A percentile compares a stretch with the other conserved stretches of the same genome.
phyloP scores from a whole-genome alignment of 208 protist genomes.

The Angomonas deanei region DNA sequence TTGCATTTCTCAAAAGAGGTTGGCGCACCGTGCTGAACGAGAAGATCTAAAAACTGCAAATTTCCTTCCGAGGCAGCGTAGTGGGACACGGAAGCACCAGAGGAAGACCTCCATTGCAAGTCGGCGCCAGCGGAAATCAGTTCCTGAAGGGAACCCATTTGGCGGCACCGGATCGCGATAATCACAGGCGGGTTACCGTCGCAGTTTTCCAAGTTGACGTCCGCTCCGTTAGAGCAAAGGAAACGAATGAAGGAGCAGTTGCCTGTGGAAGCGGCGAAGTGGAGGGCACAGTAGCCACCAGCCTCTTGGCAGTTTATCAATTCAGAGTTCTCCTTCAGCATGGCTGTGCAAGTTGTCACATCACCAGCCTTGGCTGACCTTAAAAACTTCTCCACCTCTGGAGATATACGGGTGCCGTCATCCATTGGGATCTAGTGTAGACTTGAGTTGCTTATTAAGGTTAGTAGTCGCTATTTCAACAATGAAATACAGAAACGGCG shows the following conservation, averaged over 20 bases:
- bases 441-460: not conserved
- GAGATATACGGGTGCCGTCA: slow-evolving; percentile 71
- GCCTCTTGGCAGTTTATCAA: slow-evolving; percentile 72
- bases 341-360: slow-evolving; percentile 25
- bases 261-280: slow-evolving; percentile 87
- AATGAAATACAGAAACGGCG: too few species aligned
- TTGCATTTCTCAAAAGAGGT: slow-evolving; percentile 38
- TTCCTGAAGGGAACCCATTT: slow-evolving; percentile 48
- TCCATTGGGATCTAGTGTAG: slow-evolving; percentile 41
- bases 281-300: slow-evolving; percentile 77
- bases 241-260: slow-evolving; percentile 64
- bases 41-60: slow-evolving; percentile 53
- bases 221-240: slow-evolving; percentile 49
- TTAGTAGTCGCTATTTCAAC: not conserved
- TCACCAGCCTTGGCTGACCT: slow-evolving; percentile 58
- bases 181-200: slow-evolving; percentile 83
- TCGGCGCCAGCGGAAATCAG: slow-evolving; percentile 66
- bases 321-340: slow-evolving; percentile 52
- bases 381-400: slow-evolving; percentile 81
- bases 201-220: slow-evolving; percentile 68
- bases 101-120: slow-evolving; percentile 48
- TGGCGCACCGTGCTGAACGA: slow-evolving; percentile 58
- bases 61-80: slow-evolving; percentile 76
- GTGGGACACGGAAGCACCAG: slow-evolving; percentile 66
- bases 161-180: slow-evolving; percentile 71